Percentiles rank a stretch among this genome's conserved stretches.
Conservation (phyloP, 2,329 filamentous ascomycete species). For the Pyricularia sp. region DNA sequence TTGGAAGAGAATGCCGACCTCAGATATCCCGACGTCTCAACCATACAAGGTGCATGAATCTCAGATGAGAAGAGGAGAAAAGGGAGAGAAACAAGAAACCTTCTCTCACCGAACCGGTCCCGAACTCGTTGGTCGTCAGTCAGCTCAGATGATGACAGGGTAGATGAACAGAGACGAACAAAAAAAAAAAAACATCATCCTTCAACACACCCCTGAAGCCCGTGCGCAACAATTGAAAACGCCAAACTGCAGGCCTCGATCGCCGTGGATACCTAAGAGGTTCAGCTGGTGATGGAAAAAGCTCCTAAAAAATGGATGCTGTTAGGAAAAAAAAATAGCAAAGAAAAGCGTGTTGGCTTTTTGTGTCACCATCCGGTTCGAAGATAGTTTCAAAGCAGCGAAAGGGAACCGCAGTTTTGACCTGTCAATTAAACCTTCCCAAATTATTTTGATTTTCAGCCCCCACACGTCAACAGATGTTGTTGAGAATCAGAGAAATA, state of each 20-base stretch:
- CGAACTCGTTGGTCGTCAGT: too few species aligned
- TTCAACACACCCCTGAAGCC: neutral
- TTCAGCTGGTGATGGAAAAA: neutral
- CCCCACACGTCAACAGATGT: neutral
- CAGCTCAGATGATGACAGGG: too few species aligned
- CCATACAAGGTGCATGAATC: conserved; percentile 13
- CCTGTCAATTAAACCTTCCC: neutral
- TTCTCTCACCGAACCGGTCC: too few species aligned
- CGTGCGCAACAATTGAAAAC: neutral
- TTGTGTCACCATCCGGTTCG: neutral
- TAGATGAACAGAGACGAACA: neutral
- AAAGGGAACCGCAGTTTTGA: neutral
- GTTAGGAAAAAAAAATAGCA: neutral
- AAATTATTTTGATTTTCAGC: neutral
- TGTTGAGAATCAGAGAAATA: neutral
- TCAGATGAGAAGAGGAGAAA: neutral
- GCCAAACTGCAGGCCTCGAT: neutral
- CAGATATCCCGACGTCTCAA: conserved; percentile 62
- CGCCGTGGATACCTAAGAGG: neutral
- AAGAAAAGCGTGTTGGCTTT: neutral
- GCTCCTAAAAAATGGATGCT: neutral
- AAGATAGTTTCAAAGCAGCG: neutral
- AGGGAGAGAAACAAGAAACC: neutral
- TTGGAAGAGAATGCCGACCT: conserved; percentile 84
- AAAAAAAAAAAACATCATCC: neutral